Conservation (phyloP, 345 rosid species). For the Gossypium raimondii region DNA sequence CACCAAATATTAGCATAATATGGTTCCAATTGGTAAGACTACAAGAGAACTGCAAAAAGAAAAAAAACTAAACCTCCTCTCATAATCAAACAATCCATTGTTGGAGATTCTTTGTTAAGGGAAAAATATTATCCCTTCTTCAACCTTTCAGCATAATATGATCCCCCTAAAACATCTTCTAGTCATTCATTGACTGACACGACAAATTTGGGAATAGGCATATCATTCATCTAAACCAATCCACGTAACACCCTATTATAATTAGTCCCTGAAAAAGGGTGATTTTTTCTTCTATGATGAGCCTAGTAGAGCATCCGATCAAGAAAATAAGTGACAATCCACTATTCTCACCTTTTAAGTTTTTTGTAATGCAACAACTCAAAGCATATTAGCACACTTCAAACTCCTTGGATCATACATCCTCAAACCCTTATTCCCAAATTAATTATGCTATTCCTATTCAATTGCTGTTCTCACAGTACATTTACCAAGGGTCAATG, state of each 20-base stretch:
- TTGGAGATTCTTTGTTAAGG: background rate
- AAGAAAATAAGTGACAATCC: too few relatives aligned
- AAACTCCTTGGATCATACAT: background rate
- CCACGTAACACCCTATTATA: background rate
- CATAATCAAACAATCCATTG: background rate
- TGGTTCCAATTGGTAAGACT: background rate
- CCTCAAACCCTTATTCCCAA: background rate
- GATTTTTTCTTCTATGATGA: background rate
- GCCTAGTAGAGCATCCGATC: background rate
- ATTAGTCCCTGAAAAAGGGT: too few relatives aligned
- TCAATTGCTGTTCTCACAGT: background rate
- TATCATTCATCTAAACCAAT: constrained; percentile 2
- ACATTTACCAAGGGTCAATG: background rate
- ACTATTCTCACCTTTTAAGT: background rate
- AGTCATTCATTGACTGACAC: too few relatives aligned
- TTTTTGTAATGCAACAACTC: too few relatives aligned
- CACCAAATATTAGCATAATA: background rate
- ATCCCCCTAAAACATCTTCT: too few relatives aligned
- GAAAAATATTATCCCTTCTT: background rate
- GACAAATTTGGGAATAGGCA: background rate
- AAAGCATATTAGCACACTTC: background rate
- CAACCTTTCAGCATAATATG: background rate
- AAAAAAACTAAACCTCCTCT: background rate
- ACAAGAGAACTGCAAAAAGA: too few relatives aligned
- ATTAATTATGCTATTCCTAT: background rate